A percentile compares a stretch with the other conserved stretches of the same genome.
phyloP scores from a whole-genome alignment of 1,139 yeast species.

The Suhomyces yuchorum region DNA sequence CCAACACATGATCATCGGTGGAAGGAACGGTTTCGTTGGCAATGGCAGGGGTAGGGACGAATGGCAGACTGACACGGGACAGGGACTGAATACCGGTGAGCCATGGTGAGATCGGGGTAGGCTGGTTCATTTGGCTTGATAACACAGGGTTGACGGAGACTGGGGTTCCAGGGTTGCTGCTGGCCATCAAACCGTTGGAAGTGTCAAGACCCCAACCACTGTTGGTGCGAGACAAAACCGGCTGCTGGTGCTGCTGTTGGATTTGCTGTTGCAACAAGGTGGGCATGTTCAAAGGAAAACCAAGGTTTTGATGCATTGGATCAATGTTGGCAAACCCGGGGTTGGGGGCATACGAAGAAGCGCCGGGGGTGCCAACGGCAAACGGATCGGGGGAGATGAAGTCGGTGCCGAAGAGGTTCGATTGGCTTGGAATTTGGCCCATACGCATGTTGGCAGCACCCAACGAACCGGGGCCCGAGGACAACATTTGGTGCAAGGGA shows the following conservation, averaged over 20 bases:
- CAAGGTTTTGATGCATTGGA: constrained; percentile 21
- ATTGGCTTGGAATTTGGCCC: constrained; percentile 21
- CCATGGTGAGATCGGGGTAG: constrained; percentile 51
- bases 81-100: constrained; percentile 33
- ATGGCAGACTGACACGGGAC: constrained; percentile 48
- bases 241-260: constrained; percentile 31
- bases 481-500: constrained; percentile 27
- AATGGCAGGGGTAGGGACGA: constrained; percentile 26
- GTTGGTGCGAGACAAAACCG: constrained; percentile 37
- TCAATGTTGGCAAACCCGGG: constrained; percentile 26
- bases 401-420: constrained; percentile 31
- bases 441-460: constrained; percentile 32
- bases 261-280: constrained; percentile 38
- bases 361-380: constrained; percentile 28
- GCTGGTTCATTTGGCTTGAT: constrained; percentile 31
- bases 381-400: constrained; percentile 32
- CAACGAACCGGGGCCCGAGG: constrained; percentile 22
- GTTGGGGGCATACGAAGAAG: constrained; percentile 13
- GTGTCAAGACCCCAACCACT: constrained; percentile 47
- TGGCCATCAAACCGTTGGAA: constrained; percentile 21
- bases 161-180: constrained; percentile 34
- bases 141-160: constrained; percentile 28
- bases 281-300: constrained; percentile 28
- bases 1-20: constrained; percentile 34
- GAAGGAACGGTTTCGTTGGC: constrained; percentile 3